Evolutionary conservation across 1,284 basidiomycete species (phyloP).

Genomic region (Farysia itapuensis): DNA sequence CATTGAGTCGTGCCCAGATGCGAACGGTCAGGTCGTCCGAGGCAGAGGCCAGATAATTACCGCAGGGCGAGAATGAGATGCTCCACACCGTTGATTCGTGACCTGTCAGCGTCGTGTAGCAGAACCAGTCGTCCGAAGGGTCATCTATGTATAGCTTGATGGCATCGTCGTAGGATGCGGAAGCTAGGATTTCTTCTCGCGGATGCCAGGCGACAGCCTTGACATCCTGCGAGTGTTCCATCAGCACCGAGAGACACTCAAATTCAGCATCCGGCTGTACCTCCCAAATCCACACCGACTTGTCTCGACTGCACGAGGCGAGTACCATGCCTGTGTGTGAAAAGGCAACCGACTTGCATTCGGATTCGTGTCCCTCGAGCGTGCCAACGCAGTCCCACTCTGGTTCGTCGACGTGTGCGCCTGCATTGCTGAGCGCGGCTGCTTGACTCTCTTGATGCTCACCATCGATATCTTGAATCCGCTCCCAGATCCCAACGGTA

Average conservation of each 20-base stretch:
- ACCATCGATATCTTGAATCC: slow-evolving; percentile 53
- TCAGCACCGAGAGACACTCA: slow-evolving; percentile 90
- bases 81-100: slow-evolving; percentile 86
- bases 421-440: slow-evolving; percentile 62
- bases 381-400: slow-evolving; percentile 79
- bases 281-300: slow-evolving; percentile 99
- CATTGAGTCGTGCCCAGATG: slow-evolving; percentile 62
- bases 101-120: slow-evolving; percentile 77
- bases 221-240: slow-evolving; percentile 97
- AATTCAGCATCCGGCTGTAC: slow-evolving; percentile 74
- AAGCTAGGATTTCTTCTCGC: slow-evolving; percentile 89
- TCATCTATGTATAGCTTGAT: slow-evolving; percentile 94
- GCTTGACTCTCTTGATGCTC: background rate
- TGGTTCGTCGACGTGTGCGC: slow-evolving; percentile 26
- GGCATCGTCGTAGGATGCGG: slow-evolving; percentile 93
- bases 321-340: slow-evolving; percentile 76
- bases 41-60: slow-evolving; percentile 78
- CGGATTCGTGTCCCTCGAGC: slow-evolving; percentile 93
- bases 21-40: slow-evolving; percentile 73
- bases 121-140: slow-evolving; percentile 91
- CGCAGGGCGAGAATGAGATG: slow-evolving; percentile 75
- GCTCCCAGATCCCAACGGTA: slow-evolving; percentile 87
- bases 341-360: slow-evolving; percentile 93
- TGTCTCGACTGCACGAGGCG: slow-evolving; percentile 91
- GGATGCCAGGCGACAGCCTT: slow-evolving; percentile 96